A percentile compares a stretch with the other conserved stretches of the same genome.
These are phyloP conservation scores for Sideroxylon spinosum DNA, from an alignment of 179 eudicot species.

Conservation along the genomic window DNA sequence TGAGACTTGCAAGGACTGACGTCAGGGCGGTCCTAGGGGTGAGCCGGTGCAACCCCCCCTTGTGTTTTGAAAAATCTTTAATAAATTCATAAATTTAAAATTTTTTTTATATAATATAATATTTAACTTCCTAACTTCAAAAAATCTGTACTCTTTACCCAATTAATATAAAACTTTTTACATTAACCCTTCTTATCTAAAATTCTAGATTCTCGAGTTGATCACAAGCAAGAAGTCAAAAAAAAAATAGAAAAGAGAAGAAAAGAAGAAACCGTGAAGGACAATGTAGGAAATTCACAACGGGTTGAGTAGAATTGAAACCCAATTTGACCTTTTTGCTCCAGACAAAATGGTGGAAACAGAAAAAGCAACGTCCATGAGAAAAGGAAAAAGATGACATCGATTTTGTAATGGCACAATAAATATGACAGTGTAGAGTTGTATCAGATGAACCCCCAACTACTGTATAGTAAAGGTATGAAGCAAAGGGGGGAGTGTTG, in stretches of 20 bases:
- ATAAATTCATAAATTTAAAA: too few species aligned
- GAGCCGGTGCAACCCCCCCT: too few species aligned
- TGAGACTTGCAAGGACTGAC: neutral
- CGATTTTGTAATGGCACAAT: neutral
- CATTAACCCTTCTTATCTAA: too few species aligned
- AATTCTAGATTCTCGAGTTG: too few species aligned
- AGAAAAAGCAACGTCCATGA: conserved; percentile 2
- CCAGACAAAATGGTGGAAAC: conserved; percentile 18
- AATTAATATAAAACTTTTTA: too few species aligned
- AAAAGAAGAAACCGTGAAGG: conserved; percentile 1
- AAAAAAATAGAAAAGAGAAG: neutral
- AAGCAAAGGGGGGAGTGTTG: neutral
- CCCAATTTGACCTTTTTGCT: conserved; percentile 11
- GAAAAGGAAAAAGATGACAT: conserved; percentile 10
- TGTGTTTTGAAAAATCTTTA: too few species aligned
- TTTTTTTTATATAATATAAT: too few species aligned
- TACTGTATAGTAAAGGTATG: neutral
- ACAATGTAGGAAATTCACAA: neutral
- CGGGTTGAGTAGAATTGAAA: conserved; percentile 1
- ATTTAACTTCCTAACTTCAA: too few species aligned
- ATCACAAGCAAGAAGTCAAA: neutral
- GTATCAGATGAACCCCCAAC: neutral
- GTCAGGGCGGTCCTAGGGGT: too few species aligned
- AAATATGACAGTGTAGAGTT: neutral
- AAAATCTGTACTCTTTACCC: too few species aligned